Conservation (phyloP, 2,329 filamentous ascomycete genomes). For the Fusarium oligoseptatum region DNA sequence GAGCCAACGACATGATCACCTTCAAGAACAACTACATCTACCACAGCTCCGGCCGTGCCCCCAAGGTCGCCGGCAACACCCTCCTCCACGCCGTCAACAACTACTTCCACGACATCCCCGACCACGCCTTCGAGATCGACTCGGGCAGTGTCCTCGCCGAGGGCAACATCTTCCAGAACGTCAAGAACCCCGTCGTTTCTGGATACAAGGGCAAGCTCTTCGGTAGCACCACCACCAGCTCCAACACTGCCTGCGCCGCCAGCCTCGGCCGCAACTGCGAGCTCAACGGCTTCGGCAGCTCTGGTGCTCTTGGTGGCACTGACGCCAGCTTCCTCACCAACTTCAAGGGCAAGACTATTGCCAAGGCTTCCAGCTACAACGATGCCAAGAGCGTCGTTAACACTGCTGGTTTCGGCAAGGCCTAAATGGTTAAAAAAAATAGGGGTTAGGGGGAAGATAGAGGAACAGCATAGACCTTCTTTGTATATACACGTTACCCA, state of each 20-base stretch:
- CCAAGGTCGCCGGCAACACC: conserved; percentile 69
- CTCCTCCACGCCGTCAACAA: conserved; percentile 73
- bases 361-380: conserved; percentile 54
- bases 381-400: conserved; percentile 54
- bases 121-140: conserved; percentile 70
- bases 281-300: conserved; percentile 62
- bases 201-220: conserved; percentile 51
- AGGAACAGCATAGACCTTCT: conserved; percentile 25
- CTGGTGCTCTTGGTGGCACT: conserved; percentile 54
- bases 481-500: conserved; percentile 34
- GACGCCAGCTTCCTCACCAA: conserved; percentile 63
- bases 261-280: conserved; percentile 64
- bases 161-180: conserved; percentile 70
- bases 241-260: conserved; percentile 57
- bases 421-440: conserved; percentile 44
- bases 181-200: conserved; percentile 57
- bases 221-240: conserved; percentile 47
- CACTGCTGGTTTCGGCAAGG: conserved; percentile 62
- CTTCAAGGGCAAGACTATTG: conserved; percentile 67
- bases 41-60: conserved; percentile 68
- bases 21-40: conserved; percentile 73
- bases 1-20: conserved; percentile 67
- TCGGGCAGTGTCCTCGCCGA: conserved; percentile 64
- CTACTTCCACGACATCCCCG: conserved; percentile 68
- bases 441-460: neutral